Percentiles rank a stretch among this genome's conserved stretches.
Conservation (phyloP, 108 stramenopile species). For the Nitzschia sp. region DNA sequence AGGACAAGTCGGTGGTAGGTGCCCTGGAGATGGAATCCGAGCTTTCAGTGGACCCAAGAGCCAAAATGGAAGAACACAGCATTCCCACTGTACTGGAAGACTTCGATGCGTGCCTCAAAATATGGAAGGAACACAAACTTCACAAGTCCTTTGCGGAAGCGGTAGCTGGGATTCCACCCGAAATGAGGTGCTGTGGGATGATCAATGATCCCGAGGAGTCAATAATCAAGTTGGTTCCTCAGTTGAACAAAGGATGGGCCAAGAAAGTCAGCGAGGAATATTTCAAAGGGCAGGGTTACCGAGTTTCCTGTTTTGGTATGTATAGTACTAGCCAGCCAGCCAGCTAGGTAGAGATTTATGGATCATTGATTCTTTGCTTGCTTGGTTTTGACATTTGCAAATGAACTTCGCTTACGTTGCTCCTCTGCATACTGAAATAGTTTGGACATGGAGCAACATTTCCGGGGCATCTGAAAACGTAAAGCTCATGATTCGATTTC, state of each 20-base stretch:
- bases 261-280: constrained; percentile 20
- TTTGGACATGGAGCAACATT: constrained; percentile 40
- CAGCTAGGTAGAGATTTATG: too few species aligned
- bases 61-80: background rate
- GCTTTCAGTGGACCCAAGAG: constrained; percentile 18
- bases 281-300: background rate
- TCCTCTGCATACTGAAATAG: too few species aligned
- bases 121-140: constrained; percentile 24
- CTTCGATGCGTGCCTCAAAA: constrained; percentile 2
- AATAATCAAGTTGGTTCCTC: constrained; percentile 5
- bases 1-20: constrained; percentile 24
- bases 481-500: constrained; percentile 38
- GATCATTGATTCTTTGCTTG: too few species aligned
- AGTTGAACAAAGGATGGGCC: constrained; percentile 33
- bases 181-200: constrained; percentile 33
- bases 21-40: constrained; percentile 32
- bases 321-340: too few species aligned
- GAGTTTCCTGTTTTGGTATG: constrained; percentile 17
- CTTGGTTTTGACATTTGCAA: too few species aligned
- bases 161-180: constrained; percentile 22
- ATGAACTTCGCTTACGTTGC: too few species aligned
- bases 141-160: constrained; percentile 26
- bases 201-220: constrained; percentile 19
- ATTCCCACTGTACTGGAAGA: background rate
- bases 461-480: constrained; percentile 29